Conservation (phyloP, 2,329 filamentous ascomycete species). For the Monilinia polystroma region DNA sequence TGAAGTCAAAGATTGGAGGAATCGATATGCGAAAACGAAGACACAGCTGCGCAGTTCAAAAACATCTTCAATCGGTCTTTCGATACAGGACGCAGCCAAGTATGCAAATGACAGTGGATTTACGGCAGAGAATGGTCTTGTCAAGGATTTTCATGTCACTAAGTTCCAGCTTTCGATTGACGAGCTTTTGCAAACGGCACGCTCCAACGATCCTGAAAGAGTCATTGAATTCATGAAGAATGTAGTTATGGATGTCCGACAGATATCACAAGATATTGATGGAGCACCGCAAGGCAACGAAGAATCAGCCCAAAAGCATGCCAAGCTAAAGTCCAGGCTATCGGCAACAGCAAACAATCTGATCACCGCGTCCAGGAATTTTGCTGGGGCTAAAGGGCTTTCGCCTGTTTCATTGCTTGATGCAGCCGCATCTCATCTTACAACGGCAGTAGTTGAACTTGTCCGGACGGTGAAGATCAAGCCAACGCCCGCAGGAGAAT, state of each 20-base stretch:
- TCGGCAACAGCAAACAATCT: constrained; percentile 94
- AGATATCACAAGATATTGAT: constrained; percentile 80
- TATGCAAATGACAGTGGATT: constrained; percentile 66
- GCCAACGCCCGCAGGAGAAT: constrained; percentile 68
- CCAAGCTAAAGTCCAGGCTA: constrained; percentile 75
- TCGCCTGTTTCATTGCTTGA: constrained; percentile 92
- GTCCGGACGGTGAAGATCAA: constrained; percentile 81
- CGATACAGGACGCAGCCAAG: constrained; percentile 66
- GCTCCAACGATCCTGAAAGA: constrained; percentile 68
- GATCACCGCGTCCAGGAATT: constrained; percentile 93
- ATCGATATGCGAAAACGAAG: constrained; percentile 83
- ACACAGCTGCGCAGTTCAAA: constrained; percentile 81
- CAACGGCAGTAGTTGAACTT: constrained; percentile 81
- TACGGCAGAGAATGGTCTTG: constrained; percentile 68
- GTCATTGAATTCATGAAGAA: constrained; percentile 84
- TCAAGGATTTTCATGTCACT: constrained; percentile 90
- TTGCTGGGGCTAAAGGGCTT: constrained; percentile 75
- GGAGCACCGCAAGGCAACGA: constrained; percentile 52
- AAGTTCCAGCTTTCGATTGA: constrained; percentile 95
- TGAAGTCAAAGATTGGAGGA: constrained; percentile 87
- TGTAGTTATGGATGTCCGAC: constrained; percentile 77
- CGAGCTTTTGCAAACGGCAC: constrained; percentile 77
- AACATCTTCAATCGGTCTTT: constrained; percentile 74
- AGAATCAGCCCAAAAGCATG: constrained; percentile 55
- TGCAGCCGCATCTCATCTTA: constrained; percentile 87